phyloP scores from a whole-genome alignment of 345 rosid species.

The Eutrema japonicum region DNA sequence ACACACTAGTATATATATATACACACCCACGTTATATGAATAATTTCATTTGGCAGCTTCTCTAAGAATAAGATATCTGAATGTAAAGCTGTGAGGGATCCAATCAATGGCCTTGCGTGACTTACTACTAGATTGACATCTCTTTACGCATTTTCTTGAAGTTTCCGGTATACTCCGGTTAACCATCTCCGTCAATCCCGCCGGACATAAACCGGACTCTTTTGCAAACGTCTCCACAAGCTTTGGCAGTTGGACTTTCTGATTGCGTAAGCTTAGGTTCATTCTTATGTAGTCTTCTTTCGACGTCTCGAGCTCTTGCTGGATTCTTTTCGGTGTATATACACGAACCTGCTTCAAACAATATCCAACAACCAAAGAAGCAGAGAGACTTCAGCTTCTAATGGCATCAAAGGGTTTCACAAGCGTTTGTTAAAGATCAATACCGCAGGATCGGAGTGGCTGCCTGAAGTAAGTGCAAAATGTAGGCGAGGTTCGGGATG shows the following conservation, averaged over 20 bases:
- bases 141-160: slow-evolving; percentile 54
- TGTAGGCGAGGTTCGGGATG: slow-evolving; percentile 75
- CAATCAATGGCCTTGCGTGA: slow-evolving; percentile 77
- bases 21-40: background rate
- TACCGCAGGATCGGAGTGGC: slow-evolving; percentile 99
- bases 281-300: slow-evolving; percentile 90
- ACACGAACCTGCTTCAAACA: slow-evolving; percentile 67
- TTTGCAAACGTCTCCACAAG: slow-evolving; percentile 72
- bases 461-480: slow-evolving; percentile 88
- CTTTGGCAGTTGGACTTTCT: slow-evolving; percentile 81
- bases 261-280: slow-evolving; percentile 67
- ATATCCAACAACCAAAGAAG: background rate
- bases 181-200: slow-evolving; percentile 69
- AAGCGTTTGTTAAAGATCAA: slow-evolving; percentile 7
- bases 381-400: slow-evolving; percentile 1
- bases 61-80: slow-evolving; percentile 84
- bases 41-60: slow-evolving; percentile 62
- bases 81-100: slow-evolving; percentile 85
- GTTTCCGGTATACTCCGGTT: slow-evolving; percentile 69
- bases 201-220: slow-evolving; percentile 63
- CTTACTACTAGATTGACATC: slow-evolving; percentile 59
- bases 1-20: no score
- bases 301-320: slow-evolving; percentile 81
- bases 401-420: background rate
- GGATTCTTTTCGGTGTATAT: slow-evolving; percentile 71